Evolutionary conservation across 2,329 filamentous ascomycete genomes (phyloP), one percentile per base, ranked within the genome.

Genomic region (Metarhizium anisopliae): DNA sequence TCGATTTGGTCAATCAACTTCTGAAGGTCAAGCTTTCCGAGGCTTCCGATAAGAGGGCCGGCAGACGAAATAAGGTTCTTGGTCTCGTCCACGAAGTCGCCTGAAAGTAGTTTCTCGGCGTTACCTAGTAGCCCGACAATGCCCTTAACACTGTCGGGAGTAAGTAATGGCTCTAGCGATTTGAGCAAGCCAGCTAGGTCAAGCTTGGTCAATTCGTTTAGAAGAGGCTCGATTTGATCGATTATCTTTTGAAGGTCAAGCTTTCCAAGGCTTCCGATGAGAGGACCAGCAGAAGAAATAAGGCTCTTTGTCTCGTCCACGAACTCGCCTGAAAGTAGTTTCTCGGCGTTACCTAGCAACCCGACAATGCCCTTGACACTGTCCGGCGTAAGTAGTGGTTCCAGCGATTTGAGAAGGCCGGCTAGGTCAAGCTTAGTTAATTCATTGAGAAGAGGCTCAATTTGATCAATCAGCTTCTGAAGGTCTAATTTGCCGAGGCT

Each of bases 51-150:
- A 0, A 74, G 58, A 1, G 72, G 71, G 52, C 53, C 57, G 56
- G 67, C 66, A 35, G 60, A 60, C 0, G 60, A 60, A 38, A 68
- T 64, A 3, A 69, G 60, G 4, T 54, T 56, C 54, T 65, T 62
- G 2, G 63, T 63, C 18, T 66, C 68, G 29, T 67, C 63, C 32
- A 74, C 61, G 0, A 67, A 67, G 0, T 71, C 62, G 4, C 67
- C 58, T 2, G 66, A 67, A 0, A 74, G 60, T 0, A 70, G 63
- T 4, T 62, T 54, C 51, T 67, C 62, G 0, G 70, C 66, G 36
- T 73, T 66, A 6, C 66, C 63, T 6, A 73, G 61, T 1, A 74
- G 55, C 6, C 66, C 67, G 5, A 73, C 57, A 16, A 71, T 59
- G 6, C 67, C 65, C 1, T 67, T 61, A 35, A 70, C 61, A 0